These are phyloP conservation scores for Chalciporus pseudorubinellus DNA, from an alignment of 768 basidiomycete species.

Conservation along the genomic window DNA sequence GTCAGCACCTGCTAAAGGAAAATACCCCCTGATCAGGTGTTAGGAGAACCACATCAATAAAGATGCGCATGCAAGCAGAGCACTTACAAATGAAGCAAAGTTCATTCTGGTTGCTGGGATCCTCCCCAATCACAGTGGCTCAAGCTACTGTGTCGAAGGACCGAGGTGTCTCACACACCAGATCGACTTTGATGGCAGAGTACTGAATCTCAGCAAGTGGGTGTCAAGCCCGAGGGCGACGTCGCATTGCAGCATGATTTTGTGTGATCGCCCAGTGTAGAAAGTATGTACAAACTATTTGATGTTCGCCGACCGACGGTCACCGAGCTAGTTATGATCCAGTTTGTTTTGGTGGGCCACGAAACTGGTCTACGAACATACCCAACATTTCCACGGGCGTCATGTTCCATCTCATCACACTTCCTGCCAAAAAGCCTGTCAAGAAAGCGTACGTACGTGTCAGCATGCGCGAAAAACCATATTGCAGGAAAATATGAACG, in stretches of 20 bases:
- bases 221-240: too few relatives aligned
- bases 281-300: slow-evolving; percentile 1
- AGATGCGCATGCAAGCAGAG: too few relatives aligned
- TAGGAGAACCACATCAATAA: neutral
- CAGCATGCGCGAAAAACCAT: neutral
- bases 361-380: slow-evolving; percentile 11
- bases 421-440: slow-evolving; percentile 30
- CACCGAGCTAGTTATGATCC: slow-evolving; percentile 2
- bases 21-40: neutral
- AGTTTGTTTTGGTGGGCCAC: slow-evolving; percentile 1
- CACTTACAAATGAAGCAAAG: too few relatives aligned
- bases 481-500: neutral
- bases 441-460: neutral
- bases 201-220: too few relatives aligned
- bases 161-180: neutral
- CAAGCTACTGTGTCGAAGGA: neutral
- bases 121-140: too few relatives aligned
- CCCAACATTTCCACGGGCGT: slow-evolving; percentile 24
- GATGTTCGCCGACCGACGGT: neutral
- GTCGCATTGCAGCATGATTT: neutral
- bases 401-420: slow-evolving; percentile 31
- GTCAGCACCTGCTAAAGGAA: neutral
- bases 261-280: neutral
- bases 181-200: too few relatives aligned
- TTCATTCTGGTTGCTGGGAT: too few relatives aligned